Conservation (phyloP, 257 asterid species). For the Solanum dulcamara region DNA sequence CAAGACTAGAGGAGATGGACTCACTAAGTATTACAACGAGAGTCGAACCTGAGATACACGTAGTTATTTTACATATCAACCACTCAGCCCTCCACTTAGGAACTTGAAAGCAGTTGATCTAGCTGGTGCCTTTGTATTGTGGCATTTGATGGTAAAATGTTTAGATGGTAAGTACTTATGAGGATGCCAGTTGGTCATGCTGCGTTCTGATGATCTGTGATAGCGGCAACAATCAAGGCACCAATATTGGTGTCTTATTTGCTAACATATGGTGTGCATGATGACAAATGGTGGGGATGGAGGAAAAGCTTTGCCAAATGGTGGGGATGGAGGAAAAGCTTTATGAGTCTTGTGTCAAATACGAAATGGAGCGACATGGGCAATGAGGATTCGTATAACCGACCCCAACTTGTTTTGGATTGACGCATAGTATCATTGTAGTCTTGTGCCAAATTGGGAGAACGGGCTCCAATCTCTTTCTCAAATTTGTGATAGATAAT, state of each 20-base stretch:
- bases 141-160: not conserved
- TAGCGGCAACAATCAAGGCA: not conserved
- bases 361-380: not conserved
- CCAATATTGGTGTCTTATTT: not conserved
- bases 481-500: not conserved
- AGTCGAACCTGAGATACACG: not conserved
- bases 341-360: not conserved
- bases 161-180: not conserved
- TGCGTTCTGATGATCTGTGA: not conserved
- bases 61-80: not conserved
- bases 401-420: not conserved
- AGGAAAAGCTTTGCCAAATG: not conserved
- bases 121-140: not conserved
- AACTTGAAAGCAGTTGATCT: not conserved
- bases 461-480: not conserved
- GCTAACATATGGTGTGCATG: not conserved
- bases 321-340: not conserved
- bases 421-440: not conserved
- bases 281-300: not conserved
- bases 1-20: not conserved
- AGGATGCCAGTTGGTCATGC: not conserved
- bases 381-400: not conserved
- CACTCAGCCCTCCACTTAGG: not conserved
- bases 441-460: not conserved
- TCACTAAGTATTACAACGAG: not conserved